These are phyloP conservation scores for Thalassiosira ordinaria DNA, from an alignment of 352 stramenopile species.

Conservation along the genomic window DNA sequence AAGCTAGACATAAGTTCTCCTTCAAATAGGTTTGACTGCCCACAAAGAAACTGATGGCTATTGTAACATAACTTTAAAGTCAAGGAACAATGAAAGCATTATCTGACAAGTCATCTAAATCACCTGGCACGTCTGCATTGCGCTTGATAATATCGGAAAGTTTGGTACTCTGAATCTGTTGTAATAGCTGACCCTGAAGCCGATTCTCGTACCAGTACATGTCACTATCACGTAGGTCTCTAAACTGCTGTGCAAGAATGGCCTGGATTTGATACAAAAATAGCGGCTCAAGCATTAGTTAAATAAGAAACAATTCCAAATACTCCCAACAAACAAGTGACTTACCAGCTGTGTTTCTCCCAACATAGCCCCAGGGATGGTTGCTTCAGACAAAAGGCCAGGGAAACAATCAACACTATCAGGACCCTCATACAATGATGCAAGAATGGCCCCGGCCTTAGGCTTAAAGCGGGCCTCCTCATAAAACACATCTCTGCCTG, in stretches of 20 bases:
- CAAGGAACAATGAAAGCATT: constrained; percentile 43
- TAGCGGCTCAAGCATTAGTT: too few relatives aligned
- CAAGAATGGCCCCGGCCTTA: constrained; percentile 23
- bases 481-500: not conserved
- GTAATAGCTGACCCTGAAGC: constrained; percentile 22
- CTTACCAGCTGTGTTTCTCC: constrained; percentile 30
- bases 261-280: too few relatives aligned
- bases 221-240: constrained; percentile 50
- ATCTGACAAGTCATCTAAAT: constrained; percentile 38
- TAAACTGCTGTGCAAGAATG: constrained; percentile 45
- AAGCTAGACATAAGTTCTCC: too few relatives aligned
- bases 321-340: too few relatives aligned
- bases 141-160: constrained; percentile 44
- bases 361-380: constrained; percentile 31
- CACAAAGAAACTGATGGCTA: too few relatives aligned
- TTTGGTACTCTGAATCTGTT: constrained; percentile 33
- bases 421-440: constrained; percentile 37
- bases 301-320: too few relatives aligned
- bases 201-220: constrained; percentile 47
- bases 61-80: too few relatives aligned
- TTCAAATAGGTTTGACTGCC: too few relatives aligned
- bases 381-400: constrained; percentile 45
- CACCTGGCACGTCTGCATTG: constrained; percentile 39
- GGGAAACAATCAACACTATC: constrained; percentile 53
- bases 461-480: not conserved